Conservation (phyloP, 305 asterid species). For the Solanum hybrid region DNA sequence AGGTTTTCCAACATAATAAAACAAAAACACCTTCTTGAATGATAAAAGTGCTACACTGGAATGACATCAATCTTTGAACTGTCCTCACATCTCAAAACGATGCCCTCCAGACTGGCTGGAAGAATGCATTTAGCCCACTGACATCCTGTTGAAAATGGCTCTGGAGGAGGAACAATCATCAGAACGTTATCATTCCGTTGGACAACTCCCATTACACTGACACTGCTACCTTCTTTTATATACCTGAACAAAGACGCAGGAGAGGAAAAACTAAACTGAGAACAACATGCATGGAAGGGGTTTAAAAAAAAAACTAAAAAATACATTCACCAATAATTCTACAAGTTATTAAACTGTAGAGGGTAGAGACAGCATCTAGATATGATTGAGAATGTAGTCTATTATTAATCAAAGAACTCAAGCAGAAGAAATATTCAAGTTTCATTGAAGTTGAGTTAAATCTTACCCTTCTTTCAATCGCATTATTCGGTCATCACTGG, state of each 20-base stretch:
- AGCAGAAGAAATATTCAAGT: not conserved
- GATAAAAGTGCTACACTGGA: slow-evolving; percentile 35
- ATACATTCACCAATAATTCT: not conserved
- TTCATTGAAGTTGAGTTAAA: not conserved
- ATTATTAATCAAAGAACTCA: not conserved
- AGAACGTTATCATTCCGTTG: slow-evolving; percentile 58
- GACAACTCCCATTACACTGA: slow-evolving; percentile 73
- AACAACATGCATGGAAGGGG: not conserved
- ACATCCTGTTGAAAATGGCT: slow-evolving; percentile 65
- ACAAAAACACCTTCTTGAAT: not conserved
- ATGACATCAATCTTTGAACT: slow-evolving; percentile 55
- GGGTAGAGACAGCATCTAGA: not conserved
- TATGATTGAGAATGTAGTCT: not conserved
- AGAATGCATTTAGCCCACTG: slow-evolving; percentile 63
- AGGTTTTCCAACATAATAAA: slow-evolving; percentile 7
- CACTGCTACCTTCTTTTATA: slow-evolving; percentile 75
- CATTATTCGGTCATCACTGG: slow-evolving; percentile 66
- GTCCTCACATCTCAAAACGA: slow-evolving; percentile 57
- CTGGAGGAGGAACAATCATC: slow-evolving; percentile 69
- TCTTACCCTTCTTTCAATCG: slow-evolving; percentile 72
- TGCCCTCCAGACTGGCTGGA: slow-evolving; percentile 67
- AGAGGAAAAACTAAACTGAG: not conserved
- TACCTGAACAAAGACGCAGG: slow-evolving; percentile 19
- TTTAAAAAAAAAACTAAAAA: not conserved
- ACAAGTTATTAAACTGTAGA: not conserved